A percentile compares a stretch with the other conserved stretches of the same genome.
phyloP scores from a whole-genome alignment of 148 eudicot genomes.

The Rhododendron simsii region DNA sequence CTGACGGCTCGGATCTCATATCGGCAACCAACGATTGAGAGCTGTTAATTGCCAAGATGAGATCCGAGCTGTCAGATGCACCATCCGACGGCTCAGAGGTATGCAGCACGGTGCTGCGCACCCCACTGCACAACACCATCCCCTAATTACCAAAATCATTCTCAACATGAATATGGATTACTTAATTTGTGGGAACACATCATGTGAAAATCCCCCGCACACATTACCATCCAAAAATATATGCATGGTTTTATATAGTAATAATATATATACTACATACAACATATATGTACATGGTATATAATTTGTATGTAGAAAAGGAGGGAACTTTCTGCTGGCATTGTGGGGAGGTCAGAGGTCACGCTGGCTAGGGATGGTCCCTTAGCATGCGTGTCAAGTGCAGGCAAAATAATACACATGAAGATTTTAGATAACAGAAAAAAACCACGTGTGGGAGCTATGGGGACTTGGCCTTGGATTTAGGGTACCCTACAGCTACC shows the following conservation, averaged over 20 bases:
- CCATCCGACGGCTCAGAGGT: no score
- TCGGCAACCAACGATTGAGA: no score
- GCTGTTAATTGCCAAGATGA: no score
- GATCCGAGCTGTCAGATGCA: no score
- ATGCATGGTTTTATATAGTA: neutral
- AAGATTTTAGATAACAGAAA: neutral
- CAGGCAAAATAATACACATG: neutral
- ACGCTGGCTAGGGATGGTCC: constrained; percentile 6
- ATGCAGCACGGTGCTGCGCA: no score
- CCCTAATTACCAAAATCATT: neutral
- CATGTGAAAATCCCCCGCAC: neutral
- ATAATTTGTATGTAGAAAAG: neutral
- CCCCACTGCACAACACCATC: no score
- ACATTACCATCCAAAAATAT: neutral
- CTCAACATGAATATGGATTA: neutral
- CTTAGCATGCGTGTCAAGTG: constrained; percentile 11
- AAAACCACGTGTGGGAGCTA: constrained; percentile 14
- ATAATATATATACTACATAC: neutral
- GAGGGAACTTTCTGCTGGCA: neutral
- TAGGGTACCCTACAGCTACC: constrained; percentile 7
- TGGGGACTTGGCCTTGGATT: constrained; percentile 16
- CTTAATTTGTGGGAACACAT: neutral
- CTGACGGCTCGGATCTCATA: no score
- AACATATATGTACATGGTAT: neutral
- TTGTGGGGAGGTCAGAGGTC: neutral